A percentile compares a stretch with the other conserved stretches of the same genome.
Conservation (phyloP, 1,139 yeast genomes). For the Geotrichum klebahnii region DNA sequence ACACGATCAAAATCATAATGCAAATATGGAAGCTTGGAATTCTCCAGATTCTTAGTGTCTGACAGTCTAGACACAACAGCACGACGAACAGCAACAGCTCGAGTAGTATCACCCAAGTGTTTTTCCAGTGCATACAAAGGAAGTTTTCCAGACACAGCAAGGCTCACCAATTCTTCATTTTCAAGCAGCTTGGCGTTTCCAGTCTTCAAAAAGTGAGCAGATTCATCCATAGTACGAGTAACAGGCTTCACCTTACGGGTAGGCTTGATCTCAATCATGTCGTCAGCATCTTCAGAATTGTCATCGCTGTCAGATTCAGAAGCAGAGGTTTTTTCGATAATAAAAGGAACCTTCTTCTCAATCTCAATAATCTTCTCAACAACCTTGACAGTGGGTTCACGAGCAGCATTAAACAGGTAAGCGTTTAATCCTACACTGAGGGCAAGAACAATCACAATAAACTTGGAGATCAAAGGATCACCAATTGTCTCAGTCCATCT, state of each 20-base stretch:
- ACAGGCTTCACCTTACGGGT: slow-evolving; percentile 18
- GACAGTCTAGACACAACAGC: slow-evolving; percentile 81
- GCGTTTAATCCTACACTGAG: slow-evolving; percentile 77
- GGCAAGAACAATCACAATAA: slow-evolving; percentile 66
- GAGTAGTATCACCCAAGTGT: slow-evolving; percentile 75
- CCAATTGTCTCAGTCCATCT: slow-evolving; percentile 68
- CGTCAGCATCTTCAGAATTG: slow-evolving; percentile 24
- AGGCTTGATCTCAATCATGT: slow-evolving; percentile 25
- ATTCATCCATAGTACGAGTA: slow-evolving; percentile 52
- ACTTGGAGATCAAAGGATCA: slow-evolving; percentile 77
- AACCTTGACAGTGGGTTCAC: slow-evolving; percentile 33
- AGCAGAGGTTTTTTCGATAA: slow-evolving; percentile 29
- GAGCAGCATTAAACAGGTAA: slow-evolving; percentile 56
- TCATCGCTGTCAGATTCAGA: slow-evolving; percentile 26
- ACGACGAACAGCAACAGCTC: slow-evolving; percentile 93
- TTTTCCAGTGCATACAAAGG: slow-evolving; percentile 94
- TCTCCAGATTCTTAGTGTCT: slow-evolving; percentile 72
- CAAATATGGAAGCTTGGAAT: slow-evolving; percentile 69
- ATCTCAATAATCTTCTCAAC: slow-evolving; percentile 38
- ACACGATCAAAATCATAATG: slow-evolving; percentile 92
- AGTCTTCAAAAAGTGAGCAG: slow-evolving; percentile 58
- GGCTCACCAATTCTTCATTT: slow-evolving; percentile 67
- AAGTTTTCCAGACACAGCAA: slow-evolving; percentile 71
- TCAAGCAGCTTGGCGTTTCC: slow-evolving; percentile 66
- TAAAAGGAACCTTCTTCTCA: slow-evolving; percentile 35